phyloP scores from a whole-genome alignment of 768 basidiomycete genomes.

The Auriculariales sp. region DNA sequence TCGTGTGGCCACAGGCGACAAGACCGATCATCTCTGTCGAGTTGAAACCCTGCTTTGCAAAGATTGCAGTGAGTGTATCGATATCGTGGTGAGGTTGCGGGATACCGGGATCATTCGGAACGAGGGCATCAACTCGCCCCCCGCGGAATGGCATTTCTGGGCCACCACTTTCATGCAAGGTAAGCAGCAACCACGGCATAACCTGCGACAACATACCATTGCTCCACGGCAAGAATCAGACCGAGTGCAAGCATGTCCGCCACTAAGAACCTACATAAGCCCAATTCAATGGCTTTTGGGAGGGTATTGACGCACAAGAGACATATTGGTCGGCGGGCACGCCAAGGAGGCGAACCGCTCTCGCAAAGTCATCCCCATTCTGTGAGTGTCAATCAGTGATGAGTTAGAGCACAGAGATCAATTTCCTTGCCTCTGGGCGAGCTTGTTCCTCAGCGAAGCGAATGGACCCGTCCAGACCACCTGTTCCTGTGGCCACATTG shows the following conservation, averaged over 20 bases:
- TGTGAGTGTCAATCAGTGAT: conserved; percentile 20
- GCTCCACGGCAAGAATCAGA: conserved; percentile 22
- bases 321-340: conserved; percentile 25
- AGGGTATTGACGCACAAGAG: conserved; percentile 20
- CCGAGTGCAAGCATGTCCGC: conserved; percentile 31
- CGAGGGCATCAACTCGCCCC: conserved; percentile 27
- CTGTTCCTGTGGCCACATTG: conserved; percentile 27
- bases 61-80: conserved; percentile 23
- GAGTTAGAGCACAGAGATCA: not conserved
- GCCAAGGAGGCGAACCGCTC: conserved; percentile 22
- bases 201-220: conserved; percentile 13
- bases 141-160: conserved; percentile 27
- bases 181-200: not conserved
- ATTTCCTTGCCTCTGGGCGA: conserved; percentile 16
- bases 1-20: conserved; percentile 27
- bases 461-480: conserved; percentile 37
- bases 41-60: conserved; percentile 29
- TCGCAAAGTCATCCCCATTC: conserved; percentile 29
- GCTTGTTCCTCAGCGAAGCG: conserved; percentile 26
- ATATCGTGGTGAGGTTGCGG: conserved; percentile 30
- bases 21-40: conserved; percentile 33
- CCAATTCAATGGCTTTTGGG: not conserved
- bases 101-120: conserved; percentile 24
- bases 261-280: conserved; percentile 14
- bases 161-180: conserved; percentile 17